Evolutionary conservation across 1,284 basidiomycete species (phyloP), one percentile per base, ranked within the genome.

Genomic region (Cutaneotrichosporon curvatum): DNA sequence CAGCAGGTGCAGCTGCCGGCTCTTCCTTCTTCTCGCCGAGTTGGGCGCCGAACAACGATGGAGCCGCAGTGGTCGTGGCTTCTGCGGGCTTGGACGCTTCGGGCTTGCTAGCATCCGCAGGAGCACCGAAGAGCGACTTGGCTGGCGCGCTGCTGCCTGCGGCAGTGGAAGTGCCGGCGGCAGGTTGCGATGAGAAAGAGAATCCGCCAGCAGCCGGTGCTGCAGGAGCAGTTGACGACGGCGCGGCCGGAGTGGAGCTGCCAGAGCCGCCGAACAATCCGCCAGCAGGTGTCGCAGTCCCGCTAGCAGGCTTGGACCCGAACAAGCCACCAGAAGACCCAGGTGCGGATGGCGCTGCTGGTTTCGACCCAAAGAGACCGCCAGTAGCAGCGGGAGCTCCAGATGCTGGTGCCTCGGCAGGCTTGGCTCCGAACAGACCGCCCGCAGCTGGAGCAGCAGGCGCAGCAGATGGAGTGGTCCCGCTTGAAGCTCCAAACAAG

Each of bases 401-500:
- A 23, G 40, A 19, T 3, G 41, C 9, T 16, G 37, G n/a, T 31
- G 40, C 9, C 47, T 32, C 20, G 43, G 25, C 21, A 50, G 38
- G 25, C 37, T 48, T 22, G 54, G 45, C 23, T 33, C 64, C 65
- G 20, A 69, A 69, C 8, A 57, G 42, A 9, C 64, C 51, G 35
- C 65, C 65, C 4, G 59, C 41, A n/a, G 65, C 62, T 4, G 53
- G 20, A 6, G 38, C 41, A 14, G 45, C 35, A 2, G 43, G 25
- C 10, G 59, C 45, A 20, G 52, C 25, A 7, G 25, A 7, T 28
- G 25, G 12, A 12, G 8, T 28, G 12, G 8, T 18, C 33, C 12
- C 33, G 18, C 12, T 16, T 8, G 33, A 36, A 58, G 56, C 43
- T 54, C 64, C 64, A 39, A 71, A 67, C 10, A 66, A 44, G 2